Conservation (phyloP, 1,284 basidiomycete species). For the Ceratobasidium sp. region DNA sequence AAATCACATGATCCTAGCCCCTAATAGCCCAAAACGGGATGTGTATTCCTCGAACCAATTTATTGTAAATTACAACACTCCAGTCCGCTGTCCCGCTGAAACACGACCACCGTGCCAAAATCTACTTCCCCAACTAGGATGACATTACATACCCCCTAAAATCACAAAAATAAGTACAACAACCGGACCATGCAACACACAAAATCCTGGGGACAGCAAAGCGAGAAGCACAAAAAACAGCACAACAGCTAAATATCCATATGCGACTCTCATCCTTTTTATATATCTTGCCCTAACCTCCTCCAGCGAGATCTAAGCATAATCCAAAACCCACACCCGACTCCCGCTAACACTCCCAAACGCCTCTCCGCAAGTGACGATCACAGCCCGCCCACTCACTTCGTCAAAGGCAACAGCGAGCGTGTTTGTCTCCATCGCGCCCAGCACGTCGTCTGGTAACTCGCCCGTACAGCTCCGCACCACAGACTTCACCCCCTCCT, state of each 20-base stretch:
- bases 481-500: background rate
- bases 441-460: slow-evolving; percentile 26
- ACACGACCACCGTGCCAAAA: too few relatives aligned
- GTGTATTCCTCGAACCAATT: too few relatives aligned
- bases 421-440: slow-evolving; percentile 32
- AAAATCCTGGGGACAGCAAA: background rate
- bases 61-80: too few relatives aligned
- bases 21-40: too few relatives aligned
- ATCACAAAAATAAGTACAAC: background rate
- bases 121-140: too few relatives aligned
- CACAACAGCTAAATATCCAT: background rate
- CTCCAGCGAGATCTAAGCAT: slow-evolving; percentile 3
- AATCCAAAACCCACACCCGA: slow-evolving; percentile 27
- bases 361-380: slow-evolving; percentile 21
- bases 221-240: background rate
- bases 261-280: background rate
- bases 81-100: too few relatives aligned
- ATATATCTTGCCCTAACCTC: too few relatives aligned
- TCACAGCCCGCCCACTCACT: background rate
- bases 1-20: too few relatives aligned
- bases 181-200: background rate
- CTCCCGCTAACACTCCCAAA: background rate
- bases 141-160: background rate
- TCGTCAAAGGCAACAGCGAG: slow-evolving; percentile 35
- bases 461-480: slow-evolving; percentile 27